These are phyloP conservation scores for Colletotrichum sp. DNA, from an alignment of 2,329 filamentous ascomycete species.

Conservation along the genomic window DNA sequence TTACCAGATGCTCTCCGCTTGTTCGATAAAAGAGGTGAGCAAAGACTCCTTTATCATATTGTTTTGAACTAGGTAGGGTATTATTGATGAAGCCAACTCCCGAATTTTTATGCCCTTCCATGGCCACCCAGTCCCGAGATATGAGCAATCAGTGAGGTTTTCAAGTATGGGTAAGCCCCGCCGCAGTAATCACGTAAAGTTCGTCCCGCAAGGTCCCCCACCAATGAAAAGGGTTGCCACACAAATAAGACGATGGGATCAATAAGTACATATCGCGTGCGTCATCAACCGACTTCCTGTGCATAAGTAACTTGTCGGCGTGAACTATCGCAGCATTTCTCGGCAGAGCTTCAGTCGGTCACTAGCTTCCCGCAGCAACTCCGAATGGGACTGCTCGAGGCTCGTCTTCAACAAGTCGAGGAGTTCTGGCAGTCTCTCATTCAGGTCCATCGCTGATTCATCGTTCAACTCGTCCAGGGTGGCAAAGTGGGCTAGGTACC, in stretches of 20 bases:
- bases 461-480: slow-evolving; percentile 73
- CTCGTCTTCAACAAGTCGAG: slow-evolving; percentile 48
- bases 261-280: neutral
- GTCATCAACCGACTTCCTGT: neutral
- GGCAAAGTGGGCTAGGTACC: slow-evolving; percentile 67
- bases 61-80: neutral
- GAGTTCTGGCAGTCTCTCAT: slow-evolving; percentile 53
- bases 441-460: slow-evolving; percentile 70
- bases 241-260: fast-evolving
- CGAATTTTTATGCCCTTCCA: fast-evolving
- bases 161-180: neutral
- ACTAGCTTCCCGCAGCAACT: slow-evolving; percentile 80
- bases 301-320: fast-evolving
- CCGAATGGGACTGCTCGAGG: slow-evolving; percentile 55
- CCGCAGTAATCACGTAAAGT: too few species aligned
- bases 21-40: fast-evolving
- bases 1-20: neutral
- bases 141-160: neutral
- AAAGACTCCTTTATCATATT: neutral
- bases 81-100: neutral
- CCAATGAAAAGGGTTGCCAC: neutral
- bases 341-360: slow-evolving; percentile 74
- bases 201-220: neutral
- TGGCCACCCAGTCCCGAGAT: fast-evolving
- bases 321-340: slow-evolving; percentile 37